These are phyloP conservation scores for Leccinum cinnamomeum DNA, from an alignment of 1,284 basidiomycete genomes.

Conservation along the genomic window DNA sequence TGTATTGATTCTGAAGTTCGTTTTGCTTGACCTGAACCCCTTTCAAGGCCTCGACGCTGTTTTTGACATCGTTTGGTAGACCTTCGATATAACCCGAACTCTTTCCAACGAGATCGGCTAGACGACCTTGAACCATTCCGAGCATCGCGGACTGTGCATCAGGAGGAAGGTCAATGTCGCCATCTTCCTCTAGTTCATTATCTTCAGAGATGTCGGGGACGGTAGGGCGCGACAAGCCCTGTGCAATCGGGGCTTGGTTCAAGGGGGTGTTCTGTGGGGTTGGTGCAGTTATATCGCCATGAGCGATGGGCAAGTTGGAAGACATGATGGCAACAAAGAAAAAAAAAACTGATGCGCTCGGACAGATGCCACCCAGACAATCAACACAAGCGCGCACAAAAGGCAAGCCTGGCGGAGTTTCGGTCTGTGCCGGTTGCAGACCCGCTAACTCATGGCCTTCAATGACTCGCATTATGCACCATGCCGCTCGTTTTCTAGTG, in stretches of 20 bases:
- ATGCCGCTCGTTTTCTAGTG: neutral
- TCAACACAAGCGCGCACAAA: slow-evolving; percentile 27
- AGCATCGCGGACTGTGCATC: slow-evolving; percentile 51
- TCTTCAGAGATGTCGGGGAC: slow-evolving; percentile 71
- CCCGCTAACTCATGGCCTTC: neutral
- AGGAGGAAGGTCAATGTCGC: slow-evolving; percentile 33
- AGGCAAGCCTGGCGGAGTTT: slow-evolving; percentile 34
- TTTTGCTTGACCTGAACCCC: slow-evolving; percentile 93
- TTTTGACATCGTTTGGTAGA: slow-evolving; percentile 80
- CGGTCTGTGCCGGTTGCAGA: slow-evolving; percentile 28
- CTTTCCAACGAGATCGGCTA: slow-evolving; percentile 70
- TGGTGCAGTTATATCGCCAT: slow-evolving; percentile 58
- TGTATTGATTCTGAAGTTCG: slow-evolving; percentile 94
- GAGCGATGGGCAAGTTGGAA: slow-evolving; percentile 46
- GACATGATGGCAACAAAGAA: slow-evolving; percentile 44
- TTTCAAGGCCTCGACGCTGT: slow-evolving; percentile 90
- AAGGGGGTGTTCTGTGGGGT: slow-evolving; percentile 84
- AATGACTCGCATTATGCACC: neutral
- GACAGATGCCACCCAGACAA: slow-evolving; percentile 22
- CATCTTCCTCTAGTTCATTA: slow-evolving; percentile 57
- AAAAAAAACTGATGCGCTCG: slow-evolving; percentile 23
- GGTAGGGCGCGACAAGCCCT: slow-evolving; percentile 64
- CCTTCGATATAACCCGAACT: slow-evolving; percentile 88
- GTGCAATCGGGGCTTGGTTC: slow-evolving; percentile 64
- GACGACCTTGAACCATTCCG: slow-evolving; percentile 63